These are phyloP conservation scores for Phialophora expanda DNA, from an alignment of 2,329 filamentous ascomycete genomes.

Conservation along the genomic window DNA sequence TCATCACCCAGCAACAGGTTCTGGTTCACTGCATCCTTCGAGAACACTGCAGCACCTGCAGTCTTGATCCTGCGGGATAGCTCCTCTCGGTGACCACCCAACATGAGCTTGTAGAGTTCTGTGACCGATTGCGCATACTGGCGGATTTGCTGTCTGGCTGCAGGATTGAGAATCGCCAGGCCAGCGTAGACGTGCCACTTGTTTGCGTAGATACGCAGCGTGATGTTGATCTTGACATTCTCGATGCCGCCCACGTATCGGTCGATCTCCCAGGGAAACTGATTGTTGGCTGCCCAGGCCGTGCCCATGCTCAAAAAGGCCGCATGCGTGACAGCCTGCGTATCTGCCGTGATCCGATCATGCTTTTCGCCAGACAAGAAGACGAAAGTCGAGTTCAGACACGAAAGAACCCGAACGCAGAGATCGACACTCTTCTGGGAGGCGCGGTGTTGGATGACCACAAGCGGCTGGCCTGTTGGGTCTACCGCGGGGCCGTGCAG, in stretches of 20 bases:
- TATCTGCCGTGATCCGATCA: conserved; percentile 97
- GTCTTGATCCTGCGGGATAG: conserved; percentile 75
- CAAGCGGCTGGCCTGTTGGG: conserved; percentile 84
- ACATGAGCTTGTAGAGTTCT: conserved; percentile 95
- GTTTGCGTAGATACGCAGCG: conserved; percentile 93
- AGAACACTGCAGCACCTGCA: conserved; percentile 76
- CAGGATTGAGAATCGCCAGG: conserved; percentile 93
- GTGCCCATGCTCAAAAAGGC: conserved; percentile 98
- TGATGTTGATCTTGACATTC: conserved; percentile 99
- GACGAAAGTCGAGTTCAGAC: conserved; percentile 83
- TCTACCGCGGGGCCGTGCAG: conserved; percentile 92
- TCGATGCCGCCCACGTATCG: conserved; percentile 97
- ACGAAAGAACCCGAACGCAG: conserved; percentile 80
- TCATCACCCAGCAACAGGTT: conserved; percentile 77
- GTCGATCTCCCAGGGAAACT: conserved; percentile 97
- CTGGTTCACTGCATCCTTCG: conserved; percentile 57
- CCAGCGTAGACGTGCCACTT: conserved; percentile 99
- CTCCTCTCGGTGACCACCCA: conserved; percentile 78
- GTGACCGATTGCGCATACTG: conserved; percentile 94
- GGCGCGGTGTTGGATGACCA: conserved; percentile 89
- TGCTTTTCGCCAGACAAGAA: conserved; percentile 85
- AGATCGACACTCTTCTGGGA: conserved; percentile 75
- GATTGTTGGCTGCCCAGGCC: conserved; percentile 91
- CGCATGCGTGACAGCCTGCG: conserved; percentile 95
- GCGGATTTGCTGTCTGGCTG: conserved; percentile 86